Evolutionary conservation across 1,139 yeast species (phyloP).

Genomic region (Magnusiomyces paraingens): DNA sequence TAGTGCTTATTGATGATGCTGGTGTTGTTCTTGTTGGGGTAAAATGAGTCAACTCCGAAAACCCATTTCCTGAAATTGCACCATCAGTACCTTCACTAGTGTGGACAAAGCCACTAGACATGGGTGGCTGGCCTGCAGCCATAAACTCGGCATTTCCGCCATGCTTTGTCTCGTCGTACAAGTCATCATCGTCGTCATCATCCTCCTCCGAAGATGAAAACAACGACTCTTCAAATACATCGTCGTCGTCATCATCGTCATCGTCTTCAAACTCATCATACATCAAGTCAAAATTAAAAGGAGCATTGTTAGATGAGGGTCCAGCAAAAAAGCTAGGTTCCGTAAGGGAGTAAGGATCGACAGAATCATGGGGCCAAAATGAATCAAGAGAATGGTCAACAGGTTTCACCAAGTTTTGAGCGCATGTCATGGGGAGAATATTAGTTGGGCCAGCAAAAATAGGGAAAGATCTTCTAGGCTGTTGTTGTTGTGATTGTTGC

Average conservation of each 20-base stretch:
- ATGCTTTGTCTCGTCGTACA: neutral
- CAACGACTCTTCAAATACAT: neutral
- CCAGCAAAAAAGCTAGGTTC: too few species aligned
- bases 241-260: constrained; percentile 32
- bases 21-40: neutral
- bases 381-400: too few species aligned
- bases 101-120: neutral
- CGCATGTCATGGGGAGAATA: too few species aligned
- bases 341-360: too few species aligned
- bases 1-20: neutral
- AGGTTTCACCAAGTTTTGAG: too few species aligned
- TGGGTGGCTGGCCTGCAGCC: neutral
- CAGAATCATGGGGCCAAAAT: too few species aligned
- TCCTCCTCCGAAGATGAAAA: constrained; percentile 11
- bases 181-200: constrained; percentile 4
- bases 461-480: too few species aligned
- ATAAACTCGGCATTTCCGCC: neutral
- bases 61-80: neutral
- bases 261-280: constrained; percentile 25
- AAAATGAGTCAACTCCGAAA: neutral
- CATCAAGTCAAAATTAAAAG: neutral
- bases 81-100: neutral
- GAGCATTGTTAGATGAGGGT: too few species aligned
- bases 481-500: too few species aligned
- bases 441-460: too few species aligned